A percentile compares a stretch with the other conserved stretches of the same genome.
Conservation (phyloP, 2,329 filamentous ascomycete species). For the Diaporthe sp. region DNA sequence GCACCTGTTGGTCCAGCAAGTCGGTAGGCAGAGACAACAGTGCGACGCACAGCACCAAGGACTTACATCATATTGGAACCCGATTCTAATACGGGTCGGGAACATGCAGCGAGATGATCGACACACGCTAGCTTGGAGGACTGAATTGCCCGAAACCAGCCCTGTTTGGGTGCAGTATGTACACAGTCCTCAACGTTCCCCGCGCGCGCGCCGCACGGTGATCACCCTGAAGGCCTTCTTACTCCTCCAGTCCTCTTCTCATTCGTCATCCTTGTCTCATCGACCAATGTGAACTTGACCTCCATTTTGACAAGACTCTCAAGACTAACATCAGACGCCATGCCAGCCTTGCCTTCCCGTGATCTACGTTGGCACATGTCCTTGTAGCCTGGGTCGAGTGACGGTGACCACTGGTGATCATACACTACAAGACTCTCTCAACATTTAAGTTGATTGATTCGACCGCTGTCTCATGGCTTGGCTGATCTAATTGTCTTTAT, state of each 20-base stretch:
- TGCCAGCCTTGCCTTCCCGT: constrained; percentile 8
- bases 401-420: background rate
- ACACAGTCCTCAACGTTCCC: background rate
- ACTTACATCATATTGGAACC: background rate
- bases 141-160: constrained; percentile 5
- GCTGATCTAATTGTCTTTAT: background rate
- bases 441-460: background rate
- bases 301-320: background rate
- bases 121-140: background rate
- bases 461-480: background rate
- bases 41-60: background rate
- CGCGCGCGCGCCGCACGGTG: background rate
- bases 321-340: constrained; percentile 16
- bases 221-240: background rate
- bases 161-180: background rate
- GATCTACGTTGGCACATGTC: constrained; percentile 25
- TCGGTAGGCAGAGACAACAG: background rate
- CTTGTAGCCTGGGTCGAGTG: background rate
- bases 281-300: background rate
- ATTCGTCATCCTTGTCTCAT: background rate
- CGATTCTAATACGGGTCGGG: background rate
- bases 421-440: background rate
- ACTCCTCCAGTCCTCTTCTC: too few relatives aligned
- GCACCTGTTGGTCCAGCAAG: background rate
- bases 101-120: background rate